Evolutionary conservation across 2,329 filamentous ascomycete genomes (phyloP).

Genomic region (Aspergillus pseudotamarii): DNA sequence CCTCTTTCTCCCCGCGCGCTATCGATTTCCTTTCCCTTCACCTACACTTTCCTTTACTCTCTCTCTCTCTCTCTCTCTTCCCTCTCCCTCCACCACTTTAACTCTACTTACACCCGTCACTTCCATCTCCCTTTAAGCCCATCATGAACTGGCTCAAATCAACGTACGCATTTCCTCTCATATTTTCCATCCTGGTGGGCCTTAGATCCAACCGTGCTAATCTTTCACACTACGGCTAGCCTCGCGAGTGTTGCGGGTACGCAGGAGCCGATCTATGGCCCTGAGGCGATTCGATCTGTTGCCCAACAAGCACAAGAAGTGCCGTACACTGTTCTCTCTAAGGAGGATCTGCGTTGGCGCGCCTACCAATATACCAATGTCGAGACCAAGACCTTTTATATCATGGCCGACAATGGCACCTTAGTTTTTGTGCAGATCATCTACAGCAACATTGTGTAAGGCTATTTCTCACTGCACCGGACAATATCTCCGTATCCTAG

Average conservation of each 20-base stretch:
- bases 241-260: slow-evolving; percentile 84
- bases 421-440: slow-evolving; percentile 86
- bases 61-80: slow-evolving; percentile 28
- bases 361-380: slow-evolving; percentile 82
- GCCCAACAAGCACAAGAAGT: slow-evolving; percentile 75
- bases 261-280: slow-evolving; percentile 93
- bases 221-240: slow-evolving; percentile 50
- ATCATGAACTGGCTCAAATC: slow-evolving; percentile 97
- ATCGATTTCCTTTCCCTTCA: slow-evolving; percentile 34
- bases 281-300: slow-evolving; percentile 82
- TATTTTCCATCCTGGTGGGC: slow-evolving; percentile 8
- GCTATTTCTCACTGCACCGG: slow-evolving; percentile 4
- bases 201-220: slow-evolving; percentile 50
- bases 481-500: background rate
- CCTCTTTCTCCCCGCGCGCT: slow-evolving; percentile 33
- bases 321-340: slow-evolving; percentile 77
- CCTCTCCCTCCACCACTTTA: slow-evolving; percentile 8
- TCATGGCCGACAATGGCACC: slow-evolving; percentile 76
- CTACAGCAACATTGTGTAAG: slow-evolving; percentile 95
- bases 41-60: slow-evolving; percentile 15
- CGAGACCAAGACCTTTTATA: slow-evolving; percentile 94
- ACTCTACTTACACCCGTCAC: background rate
- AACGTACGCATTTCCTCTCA: slow-evolving; percentile 62
- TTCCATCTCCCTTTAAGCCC: slow-evolving; percentile 33
- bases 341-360: slow-evolving; percentile 80